Evolutionary conservation across 108 stramenopile species (phyloP).

Genomic region (Skeletonema tropicum): DNA sequence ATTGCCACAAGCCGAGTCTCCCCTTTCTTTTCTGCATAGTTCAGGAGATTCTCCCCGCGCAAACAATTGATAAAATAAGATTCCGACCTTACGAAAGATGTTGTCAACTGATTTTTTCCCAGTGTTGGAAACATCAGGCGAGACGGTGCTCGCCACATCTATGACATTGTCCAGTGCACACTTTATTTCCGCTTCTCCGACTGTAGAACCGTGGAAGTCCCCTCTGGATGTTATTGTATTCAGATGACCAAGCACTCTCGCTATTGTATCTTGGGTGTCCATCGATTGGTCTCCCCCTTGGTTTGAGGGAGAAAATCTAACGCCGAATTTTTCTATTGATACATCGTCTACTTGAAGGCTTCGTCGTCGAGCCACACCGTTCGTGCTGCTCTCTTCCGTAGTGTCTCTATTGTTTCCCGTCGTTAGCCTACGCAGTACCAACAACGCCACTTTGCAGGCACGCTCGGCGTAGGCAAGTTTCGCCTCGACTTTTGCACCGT

Average conservation of each 20-base stretch:
- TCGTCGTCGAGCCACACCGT: background rate
- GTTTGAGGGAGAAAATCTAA: background rate
- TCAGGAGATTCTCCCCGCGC: background rate
- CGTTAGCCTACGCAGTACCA: background rate
- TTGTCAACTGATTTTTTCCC: background rate
- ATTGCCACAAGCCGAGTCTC: background rate
- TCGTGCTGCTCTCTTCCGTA: background rate
- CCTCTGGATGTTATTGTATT: background rate
- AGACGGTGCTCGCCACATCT: background rate
- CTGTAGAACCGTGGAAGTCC: background rate
- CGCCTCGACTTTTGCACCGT: conserved; percentile 2
- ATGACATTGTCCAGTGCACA: background rate
- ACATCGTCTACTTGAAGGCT: background rate
- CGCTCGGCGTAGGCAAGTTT: conserved; percentile 2
- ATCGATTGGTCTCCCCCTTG: background rate
- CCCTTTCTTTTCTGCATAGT: background rate
- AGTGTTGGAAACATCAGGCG: background rate
- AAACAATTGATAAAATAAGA: background rate
- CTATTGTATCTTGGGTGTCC: background rate
- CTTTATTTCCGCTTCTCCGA: conserved; percentile 5
- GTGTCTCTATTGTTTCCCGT: background rate
- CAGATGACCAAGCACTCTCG: background rate
- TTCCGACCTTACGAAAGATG: background rate
- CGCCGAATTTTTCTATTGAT: background rate
- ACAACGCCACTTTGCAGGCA: conserved; percentile 5